Evolutionary conservation across 1,139 yeast genomes (phyloP), one percentile per base, ranked within the genome.

Genomic region (Meyerozyma sp.): DNA sequence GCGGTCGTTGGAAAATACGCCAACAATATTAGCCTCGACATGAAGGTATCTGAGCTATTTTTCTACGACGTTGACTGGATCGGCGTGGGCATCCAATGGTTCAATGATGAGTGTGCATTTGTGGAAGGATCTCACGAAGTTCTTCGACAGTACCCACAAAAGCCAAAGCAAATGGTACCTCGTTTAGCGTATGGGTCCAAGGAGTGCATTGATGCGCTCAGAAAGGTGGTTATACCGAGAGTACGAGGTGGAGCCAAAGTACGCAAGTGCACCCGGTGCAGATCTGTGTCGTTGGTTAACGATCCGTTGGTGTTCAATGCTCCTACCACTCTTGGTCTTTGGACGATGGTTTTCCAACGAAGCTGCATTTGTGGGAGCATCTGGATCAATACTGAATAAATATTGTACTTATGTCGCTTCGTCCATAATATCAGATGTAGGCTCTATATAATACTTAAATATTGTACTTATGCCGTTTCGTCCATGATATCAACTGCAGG

Each of bases 301-400:
- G 83, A 77, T 47, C 76, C 75, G 2, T 53, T 66, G 40, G 68
- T 69, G 3, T 72, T 69, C 52, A 72, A 69, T 21, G 46, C 60
- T 3, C 63, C 70, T 32, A 68, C 56, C 47, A 53, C 65, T 4
- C 58, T 70, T 16, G 76, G 81, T 2, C 74, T 78, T 46, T 84
- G 91, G 89, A 79, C 86, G 0, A 72, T 81, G 68, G 84, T 85
- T 2, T 83, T 84, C 57, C 91, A 84, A 51, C 68, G 91, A 50
- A 79, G 80, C 16, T 88, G 96, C 61, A 68, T 85, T 21, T 88
- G 96, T 61, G 95, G 95, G 0, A 87, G 88, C 40, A 74, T 82
- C 5, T 85, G 93, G 93, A 78, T 77, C 2, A 70, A 67, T 49
- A 21, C 26, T 13, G 25, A 34, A 13, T n/a, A 20, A 34, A 18